phyloP scores from a whole-genome alignment of 2,329 filamentous ascomycete species.

The Rhynchosporium graminicola region DNA sequence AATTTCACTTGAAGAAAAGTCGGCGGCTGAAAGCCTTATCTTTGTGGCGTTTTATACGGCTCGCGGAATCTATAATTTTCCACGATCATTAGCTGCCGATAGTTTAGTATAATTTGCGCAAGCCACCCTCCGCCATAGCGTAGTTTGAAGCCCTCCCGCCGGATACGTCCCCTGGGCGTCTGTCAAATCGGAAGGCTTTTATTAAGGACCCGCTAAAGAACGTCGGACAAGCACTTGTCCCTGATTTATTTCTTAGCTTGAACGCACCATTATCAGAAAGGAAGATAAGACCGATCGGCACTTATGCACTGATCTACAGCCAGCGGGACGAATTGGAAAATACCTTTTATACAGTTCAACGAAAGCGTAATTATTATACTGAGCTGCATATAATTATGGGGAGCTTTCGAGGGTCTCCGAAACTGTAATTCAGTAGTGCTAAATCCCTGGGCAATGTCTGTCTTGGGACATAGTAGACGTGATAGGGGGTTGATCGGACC shows the following conservation, averaged over 20 bases:
- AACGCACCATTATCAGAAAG: background rate
- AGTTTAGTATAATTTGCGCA: background rate
- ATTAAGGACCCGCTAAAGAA: background rate
- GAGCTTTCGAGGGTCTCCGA: too few species aligned
- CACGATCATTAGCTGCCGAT: background rate
- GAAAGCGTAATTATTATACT: too few species aligned
- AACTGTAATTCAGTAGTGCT: background rate
- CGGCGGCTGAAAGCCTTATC: background rate
- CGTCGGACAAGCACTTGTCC: background rate
- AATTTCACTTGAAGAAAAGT: background rate
- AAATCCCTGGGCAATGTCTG: background rate
- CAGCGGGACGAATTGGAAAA: background rate
- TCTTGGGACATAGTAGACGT: background rate
- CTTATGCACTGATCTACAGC: background rate
- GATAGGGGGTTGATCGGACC: background rate
- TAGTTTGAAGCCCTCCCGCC: background rate
- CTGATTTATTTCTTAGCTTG: background rate
- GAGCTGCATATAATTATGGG: too few species aligned
- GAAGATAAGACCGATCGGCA: background rate
- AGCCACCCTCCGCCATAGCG: background rate
- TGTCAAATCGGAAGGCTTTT: constrained; percentile 8
- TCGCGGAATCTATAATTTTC: background rate
- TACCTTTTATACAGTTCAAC: too few species aligned
- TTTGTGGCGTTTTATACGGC: background rate
- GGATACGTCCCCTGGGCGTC: background rate